Evolutionary conservation across 176 grass and related monocot genomes (phyloP), one percentile per base, ranked within the genome.

Genomic region (Luzula sylvatica): DNA sequence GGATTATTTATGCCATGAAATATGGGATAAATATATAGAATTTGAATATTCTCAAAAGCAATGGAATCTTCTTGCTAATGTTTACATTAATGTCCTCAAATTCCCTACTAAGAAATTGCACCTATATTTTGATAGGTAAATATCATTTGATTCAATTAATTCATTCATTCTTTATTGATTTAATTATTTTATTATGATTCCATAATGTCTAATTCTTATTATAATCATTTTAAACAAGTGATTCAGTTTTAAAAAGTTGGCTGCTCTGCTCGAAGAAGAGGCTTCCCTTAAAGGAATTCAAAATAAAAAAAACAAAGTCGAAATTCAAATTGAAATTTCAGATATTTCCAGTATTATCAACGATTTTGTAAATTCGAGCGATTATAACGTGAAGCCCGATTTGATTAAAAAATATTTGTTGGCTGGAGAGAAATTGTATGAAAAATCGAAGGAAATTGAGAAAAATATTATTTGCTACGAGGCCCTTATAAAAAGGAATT

Each of bases 21-120:
- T 88, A 48, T 95, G 89, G 89, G 83, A 95, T 65, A 95, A 78
- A 70, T 82, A 84, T 55, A 81, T 88, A 55, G 76, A 88, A 41
- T 95, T 81, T 73, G 89, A 95, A 59, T 78, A 70, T 55, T 75
- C 73, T 46, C 56, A 84, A 63, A 84, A 95, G 53, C 69, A 95
- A 50, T 71, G 78, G 63, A 59, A 65, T 75, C 69, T 71, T 12
- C 83, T 95, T 75, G 87, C 78, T 38, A 81, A 73, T 64, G 61
- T 88, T 66, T 82, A 75, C 56, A 78, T 95, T 50, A 70, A 71
- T 63, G 72, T 68, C 22, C 53, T 95, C 42, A 68, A 70, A 70
- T 95, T 85, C 78, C 87, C 87, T n/a, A 78, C 82, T 78, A 88
- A 82, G 68, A 88, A 85, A 73, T 64, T 95, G 44, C 67, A 73